Evolutionary conservation across 2,329 filamentous ascomycete species (phyloP).

Genomic region (Beauveria sp.): DNA sequence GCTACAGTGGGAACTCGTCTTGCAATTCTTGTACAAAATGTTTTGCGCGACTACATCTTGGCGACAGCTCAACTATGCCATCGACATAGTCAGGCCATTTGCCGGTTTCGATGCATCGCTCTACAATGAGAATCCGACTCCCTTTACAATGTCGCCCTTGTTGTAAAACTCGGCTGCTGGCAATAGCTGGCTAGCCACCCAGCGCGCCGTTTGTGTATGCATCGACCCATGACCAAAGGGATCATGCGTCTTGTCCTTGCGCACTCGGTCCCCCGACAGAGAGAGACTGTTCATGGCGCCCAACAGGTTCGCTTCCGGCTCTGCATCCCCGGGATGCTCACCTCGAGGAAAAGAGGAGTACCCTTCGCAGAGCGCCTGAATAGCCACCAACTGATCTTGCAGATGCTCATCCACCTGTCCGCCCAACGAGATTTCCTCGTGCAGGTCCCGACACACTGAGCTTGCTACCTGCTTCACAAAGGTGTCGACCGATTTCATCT

Average conservation of each 20-base stretch:
- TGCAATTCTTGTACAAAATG: no score
- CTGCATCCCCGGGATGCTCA: slow-evolving; percentile 13
- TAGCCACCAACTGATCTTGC: slow-evolving; percentile 54
- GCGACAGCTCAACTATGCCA: no score
- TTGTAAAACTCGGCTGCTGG: slow-evolving; percentile 42
- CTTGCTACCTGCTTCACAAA: slow-evolving; percentile 35
- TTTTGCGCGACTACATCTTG: no score
- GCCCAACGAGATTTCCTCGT: slow-evolving; percentile 34
- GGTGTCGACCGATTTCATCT: slow-evolving; percentile 21
- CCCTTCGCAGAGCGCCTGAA: slow-evolving; percentile 50
- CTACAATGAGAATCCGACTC: slow-evolving; percentile 28
- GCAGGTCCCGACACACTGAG: slow-evolving; percentile 38
- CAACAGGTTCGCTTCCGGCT: slow-evolving; percentile 14
- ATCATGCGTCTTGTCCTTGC: slow-evolving; percentile 36
- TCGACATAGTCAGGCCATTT: no score
- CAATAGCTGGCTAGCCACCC: slow-evolving; percentile 47
- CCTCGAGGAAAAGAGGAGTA: slow-evolving; percentile 38
- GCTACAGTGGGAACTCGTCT: no score
- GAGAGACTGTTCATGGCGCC: slow-evolving; percentile 24
- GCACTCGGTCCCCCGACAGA: slow-evolving; percentile 22
- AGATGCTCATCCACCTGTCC: slow-evolving; percentile 49
- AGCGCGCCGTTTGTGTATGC: slow-evolving; percentile 53
- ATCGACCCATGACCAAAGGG: slow-evolving; percentile 50
- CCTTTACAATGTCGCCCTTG: slow-evolving; percentile 42
- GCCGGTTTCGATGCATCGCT: no score